Base-by-base conservation (phyloP, 257 asterid species). In the Solanum pennellii region DNA sequence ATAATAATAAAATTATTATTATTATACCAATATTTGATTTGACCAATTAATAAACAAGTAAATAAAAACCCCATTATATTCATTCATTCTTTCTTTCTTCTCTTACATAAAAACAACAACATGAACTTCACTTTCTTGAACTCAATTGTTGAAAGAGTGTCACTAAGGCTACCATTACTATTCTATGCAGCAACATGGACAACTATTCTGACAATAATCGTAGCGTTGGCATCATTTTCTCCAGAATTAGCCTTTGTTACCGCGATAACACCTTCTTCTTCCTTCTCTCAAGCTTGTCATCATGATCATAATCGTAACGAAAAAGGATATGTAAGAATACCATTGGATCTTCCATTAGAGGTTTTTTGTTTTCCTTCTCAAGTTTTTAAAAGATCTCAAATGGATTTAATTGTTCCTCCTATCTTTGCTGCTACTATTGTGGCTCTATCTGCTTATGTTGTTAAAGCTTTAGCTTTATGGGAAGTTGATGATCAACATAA, bases 231-330 rank as follows among this genome's bases (percentile, higher is more conserved):
- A 3, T 96, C 99, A 1, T 96, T 96, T 83, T 85, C 94, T 0
- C 98, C 99, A 13, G 99, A 96, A 89, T 21, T 95, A 49, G 98
- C 98, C 18, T 96, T 96, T n/a, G 94, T 96, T n/a, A 93, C 93
- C 2, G 94, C 94, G 33, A 90, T 93, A 29, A 87, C 86, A 27
- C 96, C 96, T 0, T 5, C 89, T 20, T 93, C 98, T 44, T 62
- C 92, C 15, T 86, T 89, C 83, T 91, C 98, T 20, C 68, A 52
- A 87, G 90, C 91, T 56, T 95, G 98, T 88, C 73, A 85, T 3
- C 29, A 60, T 29, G 72, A 83, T 3, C 14, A 12, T 15, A 23
- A 60, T 60, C 69, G 69, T 23, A 60, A 60, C 69, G 59, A 52
- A 31, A 86, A 68, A 18, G 92, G 92, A 83, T 86, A 88, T 65